A percentile compares a stretch with the other conserved stretches of the same genome.
Conservation (phyloP, 2,329 filamentous ascomycete species). For the Aureobasidium lini region DNA sequence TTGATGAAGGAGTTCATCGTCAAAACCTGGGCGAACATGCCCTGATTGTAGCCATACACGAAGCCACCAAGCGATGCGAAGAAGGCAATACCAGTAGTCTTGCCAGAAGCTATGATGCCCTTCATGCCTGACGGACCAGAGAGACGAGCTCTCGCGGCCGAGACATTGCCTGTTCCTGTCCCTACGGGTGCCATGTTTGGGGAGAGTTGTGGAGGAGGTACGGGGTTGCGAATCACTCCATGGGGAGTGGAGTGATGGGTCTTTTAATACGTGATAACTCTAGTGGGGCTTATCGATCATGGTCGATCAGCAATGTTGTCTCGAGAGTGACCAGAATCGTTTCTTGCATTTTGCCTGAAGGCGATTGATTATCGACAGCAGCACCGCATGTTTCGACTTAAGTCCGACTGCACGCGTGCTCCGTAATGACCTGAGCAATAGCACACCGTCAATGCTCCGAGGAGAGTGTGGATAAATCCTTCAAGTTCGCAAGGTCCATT, state of each 20-base stretch:
- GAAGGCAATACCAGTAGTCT: conserved; percentile 21
- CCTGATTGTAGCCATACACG: conserved; percentile 24
- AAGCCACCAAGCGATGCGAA: conserved; percentile 23
- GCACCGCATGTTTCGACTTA: no score
- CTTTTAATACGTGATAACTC: conserved; percentile 3
- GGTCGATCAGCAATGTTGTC: not conserved
- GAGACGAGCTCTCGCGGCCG: conserved; percentile 18
- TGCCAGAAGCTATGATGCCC: conserved; percentile 20
- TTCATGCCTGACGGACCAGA: conserved; percentile 20
- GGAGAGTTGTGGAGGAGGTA: not conserved
- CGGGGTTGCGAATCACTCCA: not conserved
- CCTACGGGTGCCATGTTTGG: conserved; percentile 3
- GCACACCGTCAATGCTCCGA: not conserved
- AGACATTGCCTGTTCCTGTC: conserved; percentile 13
- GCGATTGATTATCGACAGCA: not conserved
- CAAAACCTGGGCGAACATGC: conserved; percentile 22
- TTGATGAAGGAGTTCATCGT: conserved; percentile 20
- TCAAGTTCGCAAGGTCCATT: not conserved
- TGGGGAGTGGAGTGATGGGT: not conserved
- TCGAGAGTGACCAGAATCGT: not conserved
- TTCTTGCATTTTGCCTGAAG: conserved; percentile 9
- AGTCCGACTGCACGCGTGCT: not conserved
- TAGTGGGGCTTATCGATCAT: not conserved
- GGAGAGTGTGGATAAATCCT: not conserved
- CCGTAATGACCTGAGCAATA: not conserved